These are phyloP conservation scores for Parastagonospora avenae DNA, from an alignment of 2,329 filamentous ascomycete genomes.

Conservation along the genomic window DNA sequence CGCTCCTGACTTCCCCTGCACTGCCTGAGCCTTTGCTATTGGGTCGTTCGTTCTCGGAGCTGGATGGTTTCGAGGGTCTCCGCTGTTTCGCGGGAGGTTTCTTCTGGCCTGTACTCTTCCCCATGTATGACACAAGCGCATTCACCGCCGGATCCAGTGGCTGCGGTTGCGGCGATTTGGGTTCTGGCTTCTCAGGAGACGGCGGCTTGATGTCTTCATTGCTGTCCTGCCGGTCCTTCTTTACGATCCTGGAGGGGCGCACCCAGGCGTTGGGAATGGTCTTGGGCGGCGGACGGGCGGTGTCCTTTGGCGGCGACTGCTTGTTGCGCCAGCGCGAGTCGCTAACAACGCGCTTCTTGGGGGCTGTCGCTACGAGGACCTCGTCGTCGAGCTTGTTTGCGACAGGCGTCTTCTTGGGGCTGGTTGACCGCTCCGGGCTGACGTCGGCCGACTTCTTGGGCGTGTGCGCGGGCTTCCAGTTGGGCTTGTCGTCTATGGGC, in stretches of 20 bases:
- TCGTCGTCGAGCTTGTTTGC: constrained; percentile 51
- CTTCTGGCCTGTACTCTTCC: constrained; percentile 34
- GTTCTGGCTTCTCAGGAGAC: constrained; percentile 8
- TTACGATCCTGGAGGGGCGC: constrained; percentile 38
- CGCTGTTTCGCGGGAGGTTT: constrained; percentile 27
- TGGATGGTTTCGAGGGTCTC: constrained; percentile 36
- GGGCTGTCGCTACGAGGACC: constrained; percentile 62
- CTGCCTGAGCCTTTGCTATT: constrained; percentile 42
- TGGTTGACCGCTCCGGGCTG: constrained; percentile 35
- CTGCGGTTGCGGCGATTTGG: constrained; percentile 19
- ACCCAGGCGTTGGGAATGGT: constrained; percentile 47
- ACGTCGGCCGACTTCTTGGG: constrained; percentile 30
- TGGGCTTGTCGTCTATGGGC: constrained; percentile 32
- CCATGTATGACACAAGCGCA: constrained; percentile 32
- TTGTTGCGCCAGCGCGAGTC: constrained; percentile 84
- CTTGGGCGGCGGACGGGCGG: constrained; percentile 38
- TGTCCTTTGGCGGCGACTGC: constrained; percentile 43
- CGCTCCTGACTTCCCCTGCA: constrained; percentile 28
- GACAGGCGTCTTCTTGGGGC: constrained; percentile 36
- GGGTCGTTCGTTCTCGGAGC: constrained; percentile 40
- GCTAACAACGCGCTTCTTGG: constrained; percentile 90
- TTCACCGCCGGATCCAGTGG: constrained; percentile 20
- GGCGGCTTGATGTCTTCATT: constrained; percentile 9
- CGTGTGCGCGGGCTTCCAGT: constrained; percentile 32
- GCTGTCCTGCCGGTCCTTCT: constrained; percentile 18